These are phyloP conservation scores for Dillenia turbinata DNA, from an alignment of 164 flowering plant genomes.

Conservation along the genomic window DNA sequence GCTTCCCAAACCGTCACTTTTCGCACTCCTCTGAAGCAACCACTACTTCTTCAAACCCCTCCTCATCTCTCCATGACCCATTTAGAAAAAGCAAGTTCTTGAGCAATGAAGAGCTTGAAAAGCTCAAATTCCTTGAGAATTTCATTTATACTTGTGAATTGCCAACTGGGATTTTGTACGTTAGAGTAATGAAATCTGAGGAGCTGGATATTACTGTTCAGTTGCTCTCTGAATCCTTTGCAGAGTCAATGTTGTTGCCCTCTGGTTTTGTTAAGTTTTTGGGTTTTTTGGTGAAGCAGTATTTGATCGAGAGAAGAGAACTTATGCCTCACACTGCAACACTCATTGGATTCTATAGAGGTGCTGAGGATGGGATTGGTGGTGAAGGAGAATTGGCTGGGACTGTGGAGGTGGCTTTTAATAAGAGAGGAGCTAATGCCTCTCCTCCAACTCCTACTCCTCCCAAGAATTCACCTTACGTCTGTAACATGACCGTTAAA, in stretches of 20 bases:
- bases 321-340: constrained; percentile 70
- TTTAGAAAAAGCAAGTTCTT: constrained; percentile 39
- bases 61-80: constrained; percentile 25
- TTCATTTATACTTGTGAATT: constrained; percentile 41
- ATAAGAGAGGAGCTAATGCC: constrained; percentile 64
- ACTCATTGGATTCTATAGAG: constrained; percentile 65
- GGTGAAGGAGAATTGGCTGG: constrained; percentile 65
- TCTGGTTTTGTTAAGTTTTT: constrained; percentile 38
- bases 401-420: constrained; percentile 80
- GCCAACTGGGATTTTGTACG: constrained; percentile 47
- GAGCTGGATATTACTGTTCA: constrained; percentile 56
- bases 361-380: constrained; percentile 13
- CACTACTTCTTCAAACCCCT: constrained; percentile 14
- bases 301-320: constrained; percentile 67
- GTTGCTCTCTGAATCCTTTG: constrained; percentile 76
- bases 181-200: constrained; percentile 55
- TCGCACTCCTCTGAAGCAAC: constrained; percentile 8
- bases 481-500: constrained; percentile 87
- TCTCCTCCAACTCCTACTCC: constrained; percentile 73
- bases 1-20: constrained; percentile 7
- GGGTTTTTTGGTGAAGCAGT: constrained; percentile 69
- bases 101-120: constrained; percentile 41
- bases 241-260: constrained; percentile 70
- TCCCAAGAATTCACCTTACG: constrained; percentile 72
- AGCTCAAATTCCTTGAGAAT: constrained; percentile 42